phyloP scores from a whole-genome alignment of 2,329 filamentous ascomycete genomes.

The Trichoderma simmonsii region DNA sequence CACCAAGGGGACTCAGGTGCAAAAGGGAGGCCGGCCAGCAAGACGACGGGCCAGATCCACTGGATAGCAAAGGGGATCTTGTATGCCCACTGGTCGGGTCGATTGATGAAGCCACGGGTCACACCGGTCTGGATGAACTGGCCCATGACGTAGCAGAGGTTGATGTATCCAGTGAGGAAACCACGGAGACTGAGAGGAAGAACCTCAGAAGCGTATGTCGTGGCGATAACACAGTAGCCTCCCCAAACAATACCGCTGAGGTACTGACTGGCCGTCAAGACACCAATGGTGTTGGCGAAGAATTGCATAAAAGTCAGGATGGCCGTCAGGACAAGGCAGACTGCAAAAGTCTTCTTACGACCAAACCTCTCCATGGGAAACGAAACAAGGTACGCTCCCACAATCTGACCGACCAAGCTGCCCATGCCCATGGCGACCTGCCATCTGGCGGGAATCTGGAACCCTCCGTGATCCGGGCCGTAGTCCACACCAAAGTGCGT shows the following conservation, averaged over 20 bases:
- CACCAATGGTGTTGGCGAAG: slow-evolving; percentile 38
- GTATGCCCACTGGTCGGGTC: slow-evolving; percentile 42
- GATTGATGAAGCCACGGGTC: slow-evolving; percentile 27
- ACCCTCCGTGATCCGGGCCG: slow-evolving; percentile 20
- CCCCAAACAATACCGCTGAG: slow-evolving; percentile 47
- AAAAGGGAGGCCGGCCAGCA: slow-evolving; percentile 39
- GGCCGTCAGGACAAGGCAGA: slow-evolving; percentile 26
- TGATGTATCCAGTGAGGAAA: slow-evolving; percentile 45
- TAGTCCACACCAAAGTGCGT: slow-evolving; percentile 8
- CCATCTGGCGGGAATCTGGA: slow-evolving; percentile 47
- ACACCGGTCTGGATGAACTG: slow-evolving; percentile 41
- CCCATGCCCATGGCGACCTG: slow-evolving; percentile 47
- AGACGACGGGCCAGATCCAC: slow-evolving; percentile 46
- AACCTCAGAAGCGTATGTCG: slow-evolving; percentile 47
- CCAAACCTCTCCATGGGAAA: slow-evolving; percentile 37
- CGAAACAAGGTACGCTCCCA: slow-evolving; percentile 38
- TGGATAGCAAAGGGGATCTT: slow-evolving; percentile 47
- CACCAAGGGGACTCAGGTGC: slow-evolving; percentile 38
- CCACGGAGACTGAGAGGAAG: slow-evolving; percentile 38
- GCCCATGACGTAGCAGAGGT: slow-evolving; percentile 47
- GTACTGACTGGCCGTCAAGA: slow-evolving; percentile 42
- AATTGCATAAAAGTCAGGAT: slow-evolving; percentile 48
- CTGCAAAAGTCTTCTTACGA: slow-evolving; percentile 43
- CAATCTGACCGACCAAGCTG: slow-evolving; percentile 44
- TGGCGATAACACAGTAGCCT: slow-evolving; percentile 42